Evolutionary conservation across 2,329 filamentous ascomycete genomes (phyloP), one percentile per base, ranked within the genome.

Genomic region (Dactylonectria macrodidyma): DNA sequence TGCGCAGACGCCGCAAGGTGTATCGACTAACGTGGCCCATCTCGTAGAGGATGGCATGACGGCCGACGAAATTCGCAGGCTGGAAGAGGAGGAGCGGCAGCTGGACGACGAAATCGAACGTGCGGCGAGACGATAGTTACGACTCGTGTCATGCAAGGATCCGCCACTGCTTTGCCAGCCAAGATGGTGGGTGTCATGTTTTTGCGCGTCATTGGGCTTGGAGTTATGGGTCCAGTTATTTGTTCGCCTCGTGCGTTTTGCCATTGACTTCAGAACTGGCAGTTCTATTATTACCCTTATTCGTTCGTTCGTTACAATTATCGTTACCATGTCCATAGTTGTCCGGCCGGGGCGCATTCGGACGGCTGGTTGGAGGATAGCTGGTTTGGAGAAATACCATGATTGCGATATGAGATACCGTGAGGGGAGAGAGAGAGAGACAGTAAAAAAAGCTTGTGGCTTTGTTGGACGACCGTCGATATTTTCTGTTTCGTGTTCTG

Each of bases 11-110:
- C 77, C 76, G 2, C 77, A 76, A 65, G 79, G 77, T 59, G 77
- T 81, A 52, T 73, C 79, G 8, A 73, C 78, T 22, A 80, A 79
- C 33, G 85, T 87, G 52, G 84, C 84, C 19, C 87, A 88, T 67
- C 77, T 90, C 38, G 85, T 89, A 5, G 88, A 90, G 73, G 87
- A 89, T n/a, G 86, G 87, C 57, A 90, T 90, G 88, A 89, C 88
- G 55, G 80, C 81, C 9, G 87, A 86, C 0, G 87, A 90, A 75
- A 87, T 90, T 55, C 80, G 84, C 59, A 77, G 85, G 69, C 71
- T 90, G 48, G 87, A 89, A 73, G 88, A 89, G 68, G 88, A 90
- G 74, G 88, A 90, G 78, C 77, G 85, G 67, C 83, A 86, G 67
- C 79, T 90, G 41, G 88, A 90, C 62, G 85, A 82, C 14, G 88